These are phyloP conservation scores for Suhomyces chickasaworum DNA, from an alignment of 1,139 yeast genomes.

Conservation along the genomic window DNA sequence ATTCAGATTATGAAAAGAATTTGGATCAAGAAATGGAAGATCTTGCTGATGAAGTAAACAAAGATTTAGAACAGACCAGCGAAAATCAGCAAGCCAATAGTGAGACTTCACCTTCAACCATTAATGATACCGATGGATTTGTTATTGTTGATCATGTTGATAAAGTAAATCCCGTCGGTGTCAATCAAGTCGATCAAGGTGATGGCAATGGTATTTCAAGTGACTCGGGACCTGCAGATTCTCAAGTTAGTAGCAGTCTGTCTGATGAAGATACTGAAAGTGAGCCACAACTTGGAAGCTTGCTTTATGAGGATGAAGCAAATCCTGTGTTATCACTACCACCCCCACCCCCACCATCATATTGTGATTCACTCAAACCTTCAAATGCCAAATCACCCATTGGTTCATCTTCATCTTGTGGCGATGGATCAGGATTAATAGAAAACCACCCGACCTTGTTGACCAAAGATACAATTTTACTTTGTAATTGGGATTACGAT, in stretches of 20 bases:
- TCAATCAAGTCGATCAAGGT: conserved; percentile 21
- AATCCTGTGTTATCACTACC: conserved; percentile 18
- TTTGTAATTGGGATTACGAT: conserved; percentile 71
- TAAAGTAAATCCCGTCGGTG: too few species aligned
- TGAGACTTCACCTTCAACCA: conserved; percentile 43
- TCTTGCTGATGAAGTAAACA: conserved; percentile 18
- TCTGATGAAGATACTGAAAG: conserved; percentile 25
- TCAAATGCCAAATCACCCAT: conserved; percentile 29
- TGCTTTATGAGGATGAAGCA: conserved; percentile 30
- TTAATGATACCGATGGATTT: conserved; percentile 25
- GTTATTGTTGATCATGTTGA: conserved; percentile 22
- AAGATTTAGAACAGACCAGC: conserved; percentile 14
- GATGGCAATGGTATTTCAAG: conserved; percentile 2
- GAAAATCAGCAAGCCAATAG: conserved; percentile 14
- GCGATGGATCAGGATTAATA: background rate
- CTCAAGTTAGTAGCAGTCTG: conserved; percentile 14
- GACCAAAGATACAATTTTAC: conserved; percentile 49
- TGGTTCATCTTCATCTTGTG: conserved; percentile 12
- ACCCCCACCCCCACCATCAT: conserved; percentile 21
- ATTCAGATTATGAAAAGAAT: conserved; percentile 23
- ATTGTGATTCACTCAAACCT: conserved; percentile 24
- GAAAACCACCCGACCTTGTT: conserved; percentile 29
- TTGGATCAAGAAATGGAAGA: conserved; percentile 24
- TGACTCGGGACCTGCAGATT: conserved; percentile 2
- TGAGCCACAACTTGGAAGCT: conserved; percentile 23